phyloP scores from a whole-genome alignment of 352 stramenopile genomes.

The Phytophthora tentaculata region DNA sequence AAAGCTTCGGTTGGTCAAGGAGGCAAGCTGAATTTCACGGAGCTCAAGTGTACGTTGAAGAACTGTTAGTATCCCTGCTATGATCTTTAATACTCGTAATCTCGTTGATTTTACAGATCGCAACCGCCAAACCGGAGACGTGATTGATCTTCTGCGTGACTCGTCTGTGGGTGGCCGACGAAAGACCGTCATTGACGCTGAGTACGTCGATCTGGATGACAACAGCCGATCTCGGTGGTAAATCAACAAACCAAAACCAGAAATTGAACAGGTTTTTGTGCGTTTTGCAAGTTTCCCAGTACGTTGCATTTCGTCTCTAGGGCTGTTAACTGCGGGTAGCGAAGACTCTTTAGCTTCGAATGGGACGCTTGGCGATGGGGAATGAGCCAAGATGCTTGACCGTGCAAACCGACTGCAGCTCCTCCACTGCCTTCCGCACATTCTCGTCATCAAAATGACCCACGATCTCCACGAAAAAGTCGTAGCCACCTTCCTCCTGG shows the following conservation, averaged over 20 bases:
- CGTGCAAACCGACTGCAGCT: conserved; percentile 61
- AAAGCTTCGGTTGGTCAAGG: conserved; percentile 57
- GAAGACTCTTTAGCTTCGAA: conserved; percentile 53
- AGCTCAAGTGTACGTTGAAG: conserved; percentile 67
- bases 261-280: conserved; percentile 2
- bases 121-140: conserved; percentile 60
- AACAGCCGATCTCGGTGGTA: conserved; percentile 33
- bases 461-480: conserved; percentile 88
- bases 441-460: conserved; percentile 78
- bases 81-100: conserved; percentile 8
- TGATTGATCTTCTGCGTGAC: conserved; percentile 73
- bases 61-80: background rate
- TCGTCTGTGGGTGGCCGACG: conserved; percentile 32
- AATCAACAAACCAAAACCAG: conserved; percentile 6
- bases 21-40: conserved; percentile 49
- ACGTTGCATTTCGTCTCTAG: conserved; percentile 24
- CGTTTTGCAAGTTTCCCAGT: conserved; percentile 4
- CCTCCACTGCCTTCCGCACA: conserved; percentile 58
- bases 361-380: conserved; percentile 60
- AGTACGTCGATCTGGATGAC: conserved; percentile 71
- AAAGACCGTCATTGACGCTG: conserved; percentile 75
- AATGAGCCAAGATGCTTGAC: conserved; percentile 87
- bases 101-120: conserved; percentile 42
- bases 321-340: conserved; percentile 14
- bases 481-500: conserved; percentile 70